phyloP scores from a whole-genome alignment of 495 filamentous ascomycete genomes.

The Trichoderma reesei region DNA sequence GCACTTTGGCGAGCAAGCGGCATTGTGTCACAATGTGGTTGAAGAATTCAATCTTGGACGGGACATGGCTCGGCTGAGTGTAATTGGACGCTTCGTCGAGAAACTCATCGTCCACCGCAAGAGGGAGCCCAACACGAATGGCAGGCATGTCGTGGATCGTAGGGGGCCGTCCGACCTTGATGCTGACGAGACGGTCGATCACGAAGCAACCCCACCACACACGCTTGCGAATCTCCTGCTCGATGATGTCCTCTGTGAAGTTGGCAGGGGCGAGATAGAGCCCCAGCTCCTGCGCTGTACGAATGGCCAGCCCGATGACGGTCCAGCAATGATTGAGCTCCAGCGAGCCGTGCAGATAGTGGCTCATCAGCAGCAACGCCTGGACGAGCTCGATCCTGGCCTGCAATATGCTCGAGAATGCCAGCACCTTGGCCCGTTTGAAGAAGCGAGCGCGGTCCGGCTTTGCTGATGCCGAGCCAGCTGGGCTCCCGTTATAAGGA shows the following conservation, averaged over 20 bases:
- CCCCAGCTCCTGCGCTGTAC: slow-evolving; percentile 11
- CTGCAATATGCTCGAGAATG: slow-evolving; percentile 5
- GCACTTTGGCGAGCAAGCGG: slow-evolving; percentile 9
- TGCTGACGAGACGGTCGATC: slow-evolving; percentile 29
- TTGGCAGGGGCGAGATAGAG: slow-evolving; percentile 10
- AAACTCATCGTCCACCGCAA: slow-evolving; percentile 10
- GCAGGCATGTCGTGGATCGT: slow-evolving; percentile 18
- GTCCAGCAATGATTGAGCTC: slow-evolving; percentile 14
- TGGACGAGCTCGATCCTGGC: slow-evolving; percentile 13
- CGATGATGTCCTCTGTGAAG: slow-evolving; percentile 9
- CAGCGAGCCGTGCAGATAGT: slow-evolving; percentile 12
- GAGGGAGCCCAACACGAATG: slow-evolving; percentile 3
- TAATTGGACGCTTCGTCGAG: slow-evolving; percentile 8
- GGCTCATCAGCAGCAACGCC: slow-evolving; percentile 12
- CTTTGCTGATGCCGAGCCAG: not conserved
- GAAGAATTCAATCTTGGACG: slow-evolving; percentile 12
- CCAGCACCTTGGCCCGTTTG: slow-evolving; percentile 19
- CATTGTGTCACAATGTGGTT: slow-evolving; percentile 12
- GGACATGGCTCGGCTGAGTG: slow-evolving; percentile 7
- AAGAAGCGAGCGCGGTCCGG: slow-evolving; percentile 27
- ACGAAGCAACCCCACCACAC: slow-evolving; percentile 23
- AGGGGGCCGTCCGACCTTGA: slow-evolving; percentile 28
- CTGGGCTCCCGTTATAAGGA: not conserved
- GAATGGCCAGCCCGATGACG: slow-evolving; percentile 11
- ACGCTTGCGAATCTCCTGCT: slow-evolving; percentile 13